Evolutionary conservation across 176 grass and related monocot genomes (phyloP).

Genomic region (Zoysia pacifica): DNA sequence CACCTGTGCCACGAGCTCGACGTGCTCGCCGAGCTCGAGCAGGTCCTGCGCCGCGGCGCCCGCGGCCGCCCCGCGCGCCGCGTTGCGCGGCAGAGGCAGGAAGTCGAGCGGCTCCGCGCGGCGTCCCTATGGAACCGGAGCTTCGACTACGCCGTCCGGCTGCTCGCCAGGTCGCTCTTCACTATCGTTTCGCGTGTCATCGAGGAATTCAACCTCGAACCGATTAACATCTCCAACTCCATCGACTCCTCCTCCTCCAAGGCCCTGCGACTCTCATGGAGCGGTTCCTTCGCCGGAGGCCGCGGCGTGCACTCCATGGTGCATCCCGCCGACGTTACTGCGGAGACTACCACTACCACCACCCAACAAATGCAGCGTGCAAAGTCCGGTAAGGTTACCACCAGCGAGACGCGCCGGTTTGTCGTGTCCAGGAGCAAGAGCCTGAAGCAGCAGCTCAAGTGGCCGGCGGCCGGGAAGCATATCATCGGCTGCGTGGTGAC

Average conservation of each 20-base stretch:
- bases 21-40: conserved; percentile 75
- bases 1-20: conserved; percentile 72
- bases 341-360: no score
- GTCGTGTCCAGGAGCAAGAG: conserved; percentile 46
- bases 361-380: neutral
- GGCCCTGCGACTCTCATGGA: conserved; percentile 46
- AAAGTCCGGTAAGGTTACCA: conserved; percentile 29
- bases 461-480: conserved; percentile 40
- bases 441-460: conserved; percentile 48
- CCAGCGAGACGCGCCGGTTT: neutral
- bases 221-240: neutral
- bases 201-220: conserved; percentile 52
- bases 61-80: conserved; percentile 37
- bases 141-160: conserved; percentile 68
- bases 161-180: conserved; percentile 83
- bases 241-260: neutral
- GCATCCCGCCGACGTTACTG: conserved; percentile 50
- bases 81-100: conserved; percentile 62
- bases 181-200: conserved; percentile 61
- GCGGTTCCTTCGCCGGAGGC: conserved; percentile 40
- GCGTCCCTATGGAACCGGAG: conserved; percentile 63
- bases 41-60: conserved; percentile 36
- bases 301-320: conserved; percentile 35
- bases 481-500: conserved; percentile 60
- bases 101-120: conserved; percentile 64